Base-by-base conservation (phyloP, 805 yeast genomes). In the Saccharomycopsis sp. region DNA sequence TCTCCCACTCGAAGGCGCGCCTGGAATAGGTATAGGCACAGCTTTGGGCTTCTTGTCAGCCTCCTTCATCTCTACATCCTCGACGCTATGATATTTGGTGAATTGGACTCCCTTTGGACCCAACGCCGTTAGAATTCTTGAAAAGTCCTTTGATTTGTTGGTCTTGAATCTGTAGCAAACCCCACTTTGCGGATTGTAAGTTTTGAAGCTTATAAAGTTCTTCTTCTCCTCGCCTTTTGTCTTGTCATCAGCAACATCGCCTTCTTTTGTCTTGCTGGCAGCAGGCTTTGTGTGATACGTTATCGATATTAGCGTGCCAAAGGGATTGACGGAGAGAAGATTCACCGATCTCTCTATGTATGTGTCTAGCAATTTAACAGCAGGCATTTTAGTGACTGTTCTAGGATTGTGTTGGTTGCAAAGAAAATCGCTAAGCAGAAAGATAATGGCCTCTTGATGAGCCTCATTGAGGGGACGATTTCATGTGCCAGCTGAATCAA, bases 71-170 rank as follows among this genome's bases (percentile, higher is more conserved):
- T 50, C 52, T 29, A 12, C 5, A 12, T 29, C 37, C 37, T 29
- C 37, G 9, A 15, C 15, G 23, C 16, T 50, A 48, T 48, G 57
- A 20, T 62, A 64, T 54, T 66, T 65, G 24, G 71, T 67, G 9
- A 74, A 67, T 51, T 72, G 73, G 54, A 84, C 85, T 2, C 84
- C 84, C 56, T 77, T 73, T 3, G 91, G 91, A 0, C 96, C 96
- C 52, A 90, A 66, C 4, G 88, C 86, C 53, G 88, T 80, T 67
- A 88, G 72, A 21, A 90, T 67, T 63, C 91, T 79, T 23, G 89
- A 82, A 51, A 91, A 79, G 68, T 90, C 96, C 67, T 89, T 89
- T 52, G 78, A 71, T 63, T 85, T 84, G 61, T 73, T 72, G 0
- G 92, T 83, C 59, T 74, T 75, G 67, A 76, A 81, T 60, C 76